Conservation (phyloP, 2,329 filamentous ascomycete species). For the Fusarium sp. region DNA sequence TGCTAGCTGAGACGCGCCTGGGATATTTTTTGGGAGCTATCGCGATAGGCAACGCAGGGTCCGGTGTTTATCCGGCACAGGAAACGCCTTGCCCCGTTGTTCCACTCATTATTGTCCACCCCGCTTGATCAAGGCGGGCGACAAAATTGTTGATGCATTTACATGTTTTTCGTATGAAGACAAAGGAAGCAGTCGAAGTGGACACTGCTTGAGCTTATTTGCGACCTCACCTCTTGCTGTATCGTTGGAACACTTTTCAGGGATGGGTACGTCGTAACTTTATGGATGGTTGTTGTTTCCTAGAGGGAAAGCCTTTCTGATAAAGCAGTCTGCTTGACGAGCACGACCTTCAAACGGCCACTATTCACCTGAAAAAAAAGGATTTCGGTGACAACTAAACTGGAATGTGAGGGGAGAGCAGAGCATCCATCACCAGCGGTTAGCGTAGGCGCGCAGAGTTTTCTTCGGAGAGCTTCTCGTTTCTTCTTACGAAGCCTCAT, state of each 20-base stretch:
- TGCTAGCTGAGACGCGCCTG: slow-evolving; percentile 37
- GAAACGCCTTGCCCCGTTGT: background rate
- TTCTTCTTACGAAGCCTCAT: slow-evolving; percentile 10
- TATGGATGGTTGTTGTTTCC: background rate
- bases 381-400: background rate
- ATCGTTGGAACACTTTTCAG: background rate
- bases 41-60: slow-evolving; percentile 36
- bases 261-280: background rate
- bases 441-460: slow-evolving; percentile 11
- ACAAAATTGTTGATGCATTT: background rate
- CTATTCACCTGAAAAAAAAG: background rate
- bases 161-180: background rate
- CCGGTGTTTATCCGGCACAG: slow-evolving; percentile 40
- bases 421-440: slow-evolving; percentile 1
- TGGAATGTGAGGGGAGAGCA: slow-evolving; percentile 6
- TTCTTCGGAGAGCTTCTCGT: slow-evolving; percentile 19
- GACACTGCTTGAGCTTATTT: background rate
- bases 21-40: slow-evolving; percentile 48
- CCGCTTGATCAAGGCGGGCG: background rate
- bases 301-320: background rate
- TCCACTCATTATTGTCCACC: background rate
- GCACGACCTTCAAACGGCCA: background rate
- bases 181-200: background rate
- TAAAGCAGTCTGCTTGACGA: background rate
- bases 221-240: background rate